These are phyloP conservation scores for Claviceps spartinae DNA, from an alignment of 2,329 filamentous ascomycete species.

Conservation along the genomic window DNA sequence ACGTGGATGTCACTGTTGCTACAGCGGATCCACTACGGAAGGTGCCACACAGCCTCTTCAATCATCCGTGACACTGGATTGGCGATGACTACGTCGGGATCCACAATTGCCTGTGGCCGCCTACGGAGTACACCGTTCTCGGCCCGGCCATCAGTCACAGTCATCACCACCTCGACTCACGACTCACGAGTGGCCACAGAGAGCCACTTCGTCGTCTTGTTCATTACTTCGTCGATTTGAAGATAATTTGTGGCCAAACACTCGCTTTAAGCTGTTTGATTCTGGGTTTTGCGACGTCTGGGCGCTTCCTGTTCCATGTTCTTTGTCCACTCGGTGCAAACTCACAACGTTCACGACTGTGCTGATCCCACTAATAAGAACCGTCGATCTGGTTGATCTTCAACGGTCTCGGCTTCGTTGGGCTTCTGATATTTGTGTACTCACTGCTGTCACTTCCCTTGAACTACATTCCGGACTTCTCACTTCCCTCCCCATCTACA, in stretches of 20 bases:
- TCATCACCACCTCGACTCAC: background rate
- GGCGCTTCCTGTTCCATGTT: background rate
- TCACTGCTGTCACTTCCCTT: background rate
- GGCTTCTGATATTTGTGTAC: background rate
- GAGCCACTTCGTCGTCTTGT: background rate
- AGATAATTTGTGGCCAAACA: background rate
- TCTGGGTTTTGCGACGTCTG: too few relatives aligned
- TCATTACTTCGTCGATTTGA: background rate
- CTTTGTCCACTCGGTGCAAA: background rate
- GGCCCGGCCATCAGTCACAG: background rate
- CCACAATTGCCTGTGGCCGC: background rate
- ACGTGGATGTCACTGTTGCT: background rate
- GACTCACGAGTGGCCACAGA: background rate
- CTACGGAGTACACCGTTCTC: background rate
- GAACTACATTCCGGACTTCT: background rate
- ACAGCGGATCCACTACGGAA: too few relatives aligned
- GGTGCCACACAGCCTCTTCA: too few relatives aligned
- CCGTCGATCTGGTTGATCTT: background rate
- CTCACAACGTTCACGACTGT: background rate
- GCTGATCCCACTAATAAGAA: background rate
- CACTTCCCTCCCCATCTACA: background rate
- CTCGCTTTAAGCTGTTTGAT: background rate
- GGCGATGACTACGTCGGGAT: background rate
- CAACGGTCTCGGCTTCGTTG: background rate
- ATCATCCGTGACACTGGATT: background rate